Base-by-base conservation (phyloP, 75 land plant genomes). In the Sequoia sempervirens region DNA sequence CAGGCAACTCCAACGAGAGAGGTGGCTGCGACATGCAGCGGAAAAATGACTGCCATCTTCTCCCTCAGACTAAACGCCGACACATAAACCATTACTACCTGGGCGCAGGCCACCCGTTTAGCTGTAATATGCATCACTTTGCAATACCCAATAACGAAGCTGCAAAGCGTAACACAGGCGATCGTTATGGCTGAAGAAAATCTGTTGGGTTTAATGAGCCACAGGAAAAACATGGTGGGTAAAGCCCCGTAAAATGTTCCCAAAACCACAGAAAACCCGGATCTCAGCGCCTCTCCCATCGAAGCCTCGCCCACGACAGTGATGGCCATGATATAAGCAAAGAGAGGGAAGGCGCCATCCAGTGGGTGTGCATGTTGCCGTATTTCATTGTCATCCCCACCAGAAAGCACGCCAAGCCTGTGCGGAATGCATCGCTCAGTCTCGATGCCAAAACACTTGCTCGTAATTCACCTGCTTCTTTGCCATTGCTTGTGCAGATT, bases 81-180 rank as follows among this genome's bases (percentile, higher is more conserved):
- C 1, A 89, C 90, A 82, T 90, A 93, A 15, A 89, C 79, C 30
- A 93, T 36, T 1, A 90, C 94, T 26, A 85, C 85, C 91, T 91
- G 91, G 1, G 91, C 93, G 74, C 93, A 86, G 43, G 93, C 92
- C 2, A 91, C 87, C 18, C 92, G 75, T 84, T 91, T 93, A 66
- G 90, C 47, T 5, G 90, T 28, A 26, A 90, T 50, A 70, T 85
- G 83, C 5, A 87, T 87, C 0, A 82, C 79, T 81, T 81, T 84
- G 4, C 89, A 87, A 80, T 87, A 84, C 14, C 82, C 88, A 43
- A 95, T 88, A 43, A 87, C 79, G 53, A 91, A 90, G 13, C 87
- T 82, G 38, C 79, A 84, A 2, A 89, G 20, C 37, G 88, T 88
- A 84, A 93, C 90, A 45, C 74, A 79, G 0, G 80, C 41, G 1